phyloP scores from a whole-genome alignment of 2,329 filamentous ascomycete species.

The Coniochaeta sp. region DNA sequence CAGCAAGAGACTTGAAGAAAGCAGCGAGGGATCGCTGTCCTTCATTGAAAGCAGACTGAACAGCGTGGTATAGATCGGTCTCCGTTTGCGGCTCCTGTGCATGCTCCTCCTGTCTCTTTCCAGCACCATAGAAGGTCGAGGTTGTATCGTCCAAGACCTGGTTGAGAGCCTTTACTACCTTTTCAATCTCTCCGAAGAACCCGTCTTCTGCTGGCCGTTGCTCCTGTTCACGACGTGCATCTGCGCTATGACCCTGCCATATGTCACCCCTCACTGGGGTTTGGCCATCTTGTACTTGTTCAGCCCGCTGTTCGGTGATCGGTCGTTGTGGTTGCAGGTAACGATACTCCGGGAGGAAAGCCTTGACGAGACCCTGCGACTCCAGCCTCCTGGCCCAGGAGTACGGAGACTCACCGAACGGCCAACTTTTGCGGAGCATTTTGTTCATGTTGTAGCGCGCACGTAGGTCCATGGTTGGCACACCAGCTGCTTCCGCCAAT shows the following conservation, averaged over 20 bases:
- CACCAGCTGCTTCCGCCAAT: conserved; percentile 35
- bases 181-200: conserved; percentile 4
- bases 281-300: background rate
- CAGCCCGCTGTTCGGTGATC: background rate
- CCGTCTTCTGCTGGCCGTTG: background rate
- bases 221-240: background rate
- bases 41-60: conserved; percentile 28
- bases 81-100: conserved; percentile 18
- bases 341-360: background rate
- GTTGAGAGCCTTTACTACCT: conserved; percentile 3
- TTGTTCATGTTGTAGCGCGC: conserved; percentile 4
- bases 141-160: background rate
- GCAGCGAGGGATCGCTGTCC: conserved; percentile 31
- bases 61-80: conserved; percentile 31
- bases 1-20: conserved; percentile 27
- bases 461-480: conserved; percentile 30
- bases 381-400: conserved; percentile 8
- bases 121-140: background rate
- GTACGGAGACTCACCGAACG: conserved; percentile 4
- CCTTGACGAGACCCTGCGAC: conserved; percentile 4
- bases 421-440: background rate
- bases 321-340: background rate
- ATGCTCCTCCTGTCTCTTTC: background rate
- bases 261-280: background rate
- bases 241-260: background rate